Evolutionary conservation across 169 alveolate species (phyloP).

Genomic region (Perkinsus olseni): DNA sequence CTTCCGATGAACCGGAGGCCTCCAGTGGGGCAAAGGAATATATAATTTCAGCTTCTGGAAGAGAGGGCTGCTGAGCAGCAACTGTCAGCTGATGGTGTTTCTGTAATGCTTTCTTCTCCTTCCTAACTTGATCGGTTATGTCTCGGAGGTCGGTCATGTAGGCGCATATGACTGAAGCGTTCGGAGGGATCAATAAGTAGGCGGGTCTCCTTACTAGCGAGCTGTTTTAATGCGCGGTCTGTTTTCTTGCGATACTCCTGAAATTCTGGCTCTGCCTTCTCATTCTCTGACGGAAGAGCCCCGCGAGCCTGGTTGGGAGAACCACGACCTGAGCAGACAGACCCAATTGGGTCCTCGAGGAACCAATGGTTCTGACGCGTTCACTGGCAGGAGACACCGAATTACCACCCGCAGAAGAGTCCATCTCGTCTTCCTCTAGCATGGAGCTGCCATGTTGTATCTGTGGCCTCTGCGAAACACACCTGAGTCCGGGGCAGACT

Average conservation of each 20-base stretch:
- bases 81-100: no score
- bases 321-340: no score
- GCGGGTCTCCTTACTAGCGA: not conserved
- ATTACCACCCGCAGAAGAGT: not conserved
- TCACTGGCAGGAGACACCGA: not conserved
- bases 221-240: not conserved
- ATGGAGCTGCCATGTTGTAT: not conserved
- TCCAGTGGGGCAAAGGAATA: no score
- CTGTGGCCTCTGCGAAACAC: no score
- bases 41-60: no score
- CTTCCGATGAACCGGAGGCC: no score
- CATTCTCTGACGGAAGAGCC: not conserved
- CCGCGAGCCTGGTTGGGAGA: no score
- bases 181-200: not conserved
- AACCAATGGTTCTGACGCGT: not conserved
- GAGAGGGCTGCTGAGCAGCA: no score
- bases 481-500: not conserved
- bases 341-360: no score
- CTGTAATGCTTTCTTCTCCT: not conserved
- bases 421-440: not conserved
- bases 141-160: conserved; percentile 6
- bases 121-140: not conserved
- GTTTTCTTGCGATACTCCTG: not conserved
- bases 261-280: not conserved
- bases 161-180: not conserved